Conservation (phyloP, 345 rosid species). For the Populus deltoides region DNA sequence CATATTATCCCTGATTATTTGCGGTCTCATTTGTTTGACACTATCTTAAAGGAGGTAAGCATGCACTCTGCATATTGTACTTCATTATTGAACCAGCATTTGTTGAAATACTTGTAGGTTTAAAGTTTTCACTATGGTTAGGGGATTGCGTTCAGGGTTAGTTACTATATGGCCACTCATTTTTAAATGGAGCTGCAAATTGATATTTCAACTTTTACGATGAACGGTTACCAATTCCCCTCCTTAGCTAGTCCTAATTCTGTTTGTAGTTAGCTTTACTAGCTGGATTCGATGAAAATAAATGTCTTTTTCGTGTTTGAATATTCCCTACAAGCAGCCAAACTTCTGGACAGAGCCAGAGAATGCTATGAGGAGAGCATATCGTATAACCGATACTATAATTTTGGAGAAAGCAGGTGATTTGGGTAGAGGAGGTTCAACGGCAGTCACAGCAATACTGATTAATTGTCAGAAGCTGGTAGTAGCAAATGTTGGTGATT, state of each 20-base stretch:
- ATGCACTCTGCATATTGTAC: not conserved
- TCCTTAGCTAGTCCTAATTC: not conserved
- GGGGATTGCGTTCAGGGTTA: not conserved
- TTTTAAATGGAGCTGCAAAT: not conserved
- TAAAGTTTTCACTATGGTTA: not conserved
- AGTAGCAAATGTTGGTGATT: constrained; percentile 92
- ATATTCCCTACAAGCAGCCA: constrained; percentile 38
- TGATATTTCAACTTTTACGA: not conserved
- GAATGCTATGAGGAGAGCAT: constrained; percentile 65
- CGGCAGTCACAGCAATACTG: constrained; percentile 87
- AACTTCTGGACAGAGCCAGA: constrained; percentile 76
- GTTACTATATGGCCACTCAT: not conserved
- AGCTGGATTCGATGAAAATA: not conserved
- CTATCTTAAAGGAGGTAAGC: constrained; percentile 73
- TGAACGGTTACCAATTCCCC: not conserved
- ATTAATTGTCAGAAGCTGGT: constrained; percentile 70
- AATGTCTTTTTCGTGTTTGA: not conserved
- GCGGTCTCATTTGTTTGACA: constrained; percentile 67
- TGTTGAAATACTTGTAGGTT: not conserved
- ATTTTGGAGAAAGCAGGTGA: constrained; percentile 69
- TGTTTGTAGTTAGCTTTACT: not conserved
- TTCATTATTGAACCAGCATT: not conserved
- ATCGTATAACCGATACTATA: constrained; percentile 54
- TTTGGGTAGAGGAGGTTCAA: constrained; percentile 88
- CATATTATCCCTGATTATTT: constrained; percentile 73